Evolutionary conservation across 2,329 filamentous ascomycete genomes (phyloP).

Genomic region (Fusarium sp.): DNA sequence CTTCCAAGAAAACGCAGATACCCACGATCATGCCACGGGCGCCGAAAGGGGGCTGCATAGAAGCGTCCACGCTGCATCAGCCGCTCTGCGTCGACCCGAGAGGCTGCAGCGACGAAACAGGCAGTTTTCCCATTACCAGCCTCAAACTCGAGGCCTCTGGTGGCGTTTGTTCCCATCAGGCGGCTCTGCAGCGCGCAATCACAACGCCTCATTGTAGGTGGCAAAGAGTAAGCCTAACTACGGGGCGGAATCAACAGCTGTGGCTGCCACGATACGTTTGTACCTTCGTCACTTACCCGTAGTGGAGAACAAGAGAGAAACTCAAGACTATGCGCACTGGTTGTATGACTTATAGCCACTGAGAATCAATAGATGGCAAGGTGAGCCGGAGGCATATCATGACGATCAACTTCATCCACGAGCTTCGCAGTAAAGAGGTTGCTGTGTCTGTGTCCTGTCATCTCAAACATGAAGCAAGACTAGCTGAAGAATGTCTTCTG

Average conservation of each 20-base stretch:
- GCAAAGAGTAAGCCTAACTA: constrained; percentile 1
- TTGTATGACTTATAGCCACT: constrained; percentile 15
- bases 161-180: constrained; percentile 8
- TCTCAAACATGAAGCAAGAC: constrained; percentile 20
- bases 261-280: constrained; percentile 26
- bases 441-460: background rate
- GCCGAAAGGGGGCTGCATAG: constrained; percentile 14
- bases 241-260: constrained; percentile 4
- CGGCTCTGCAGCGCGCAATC: background rate
- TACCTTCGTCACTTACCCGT: background rate
- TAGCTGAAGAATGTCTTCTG: background rate
- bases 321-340: constrained; percentile 1
- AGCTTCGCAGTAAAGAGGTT: background rate
- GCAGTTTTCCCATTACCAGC: constrained; percentile 7
- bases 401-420: background rate
- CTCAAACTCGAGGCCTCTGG: background rate
- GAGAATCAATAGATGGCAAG: constrained; percentile 7
- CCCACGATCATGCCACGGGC: background rate
- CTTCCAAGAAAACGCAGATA: constrained; percentile 10
- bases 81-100: constrained; percentile 13
- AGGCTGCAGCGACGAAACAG: constrained; percentile 2
- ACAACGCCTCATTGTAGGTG: constrained; percentile 15
- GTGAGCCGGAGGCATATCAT: constrained; percentile 14
- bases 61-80: constrained; percentile 8
- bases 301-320: constrained; percentile 6